phyloP scores from a whole-genome alignment of 768 basidiomycete genomes.

The Gelatoporia subvermispora region DNA sequence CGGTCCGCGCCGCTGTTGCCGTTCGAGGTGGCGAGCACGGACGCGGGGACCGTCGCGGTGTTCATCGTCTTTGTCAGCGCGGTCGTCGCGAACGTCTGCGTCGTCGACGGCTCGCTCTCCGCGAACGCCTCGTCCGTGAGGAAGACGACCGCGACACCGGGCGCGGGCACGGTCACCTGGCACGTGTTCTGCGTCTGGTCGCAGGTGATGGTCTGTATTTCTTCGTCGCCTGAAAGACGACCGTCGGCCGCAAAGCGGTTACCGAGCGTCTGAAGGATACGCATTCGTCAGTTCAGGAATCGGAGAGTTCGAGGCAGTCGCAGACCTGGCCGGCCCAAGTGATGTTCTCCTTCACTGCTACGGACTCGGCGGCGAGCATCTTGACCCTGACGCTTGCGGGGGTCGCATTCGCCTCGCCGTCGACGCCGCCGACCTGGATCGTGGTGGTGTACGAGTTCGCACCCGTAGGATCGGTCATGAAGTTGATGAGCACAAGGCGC shows the following conservation, averaged over 20 bases:
- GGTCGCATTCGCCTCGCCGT: slow-evolving; percentile 15
- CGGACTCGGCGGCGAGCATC: slow-evolving; percentile 23
- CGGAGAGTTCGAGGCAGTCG: neutral
- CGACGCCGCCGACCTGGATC: slow-evolving; percentile 27
- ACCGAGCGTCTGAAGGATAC: slow-evolving; percentile 21
- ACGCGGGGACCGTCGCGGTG: slow-evolving; percentile 50
- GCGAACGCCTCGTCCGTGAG: slow-evolving; percentile 40
- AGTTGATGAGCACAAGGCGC: slow-evolving; percentile 46
- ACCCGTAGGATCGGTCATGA: slow-evolving; percentile 35
- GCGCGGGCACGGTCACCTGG: slow-evolving; percentile 58
- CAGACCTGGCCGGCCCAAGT: slow-evolving; percentile 47
- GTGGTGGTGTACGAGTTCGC: slow-evolving; percentile 33
- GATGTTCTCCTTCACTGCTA: slow-evolving; percentile 40
- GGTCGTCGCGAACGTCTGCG: slow-evolving; percentile 52
- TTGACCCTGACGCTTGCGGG: slow-evolving; percentile 32
- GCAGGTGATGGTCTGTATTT: slow-evolving; percentile 33
- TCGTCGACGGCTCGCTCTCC: slow-evolving; percentile 28
- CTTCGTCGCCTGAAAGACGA: slow-evolving; percentile 27
- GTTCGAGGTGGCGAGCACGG: slow-evolving; percentile 61
- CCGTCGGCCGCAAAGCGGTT: slow-evolving; percentile 37
- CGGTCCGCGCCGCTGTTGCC: slow-evolving; percentile 39
- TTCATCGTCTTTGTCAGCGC: slow-evolving; percentile 41
- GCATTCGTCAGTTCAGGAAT: neutral
- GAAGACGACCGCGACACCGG: slow-evolving; percentile 75
- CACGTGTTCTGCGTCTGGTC: slow-evolving; percentile 46